phyloP scores from a whole-genome alignment of 225 moss, liverwort and hornwort genomes.

The Pseudisothecium myosuroides region DNA sequence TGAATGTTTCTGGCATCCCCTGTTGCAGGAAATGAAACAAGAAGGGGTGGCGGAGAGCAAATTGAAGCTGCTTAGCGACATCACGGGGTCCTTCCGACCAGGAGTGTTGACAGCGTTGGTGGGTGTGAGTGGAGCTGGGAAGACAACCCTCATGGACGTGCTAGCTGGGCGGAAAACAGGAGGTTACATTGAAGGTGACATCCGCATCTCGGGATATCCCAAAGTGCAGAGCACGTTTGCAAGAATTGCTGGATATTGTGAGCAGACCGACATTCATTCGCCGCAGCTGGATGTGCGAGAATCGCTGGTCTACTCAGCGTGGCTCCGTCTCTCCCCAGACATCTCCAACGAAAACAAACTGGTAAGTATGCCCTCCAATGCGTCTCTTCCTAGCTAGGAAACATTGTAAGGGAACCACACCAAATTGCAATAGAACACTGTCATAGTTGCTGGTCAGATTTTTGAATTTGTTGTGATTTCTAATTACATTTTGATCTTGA shows the following conservation, averaged over 20 bases:
- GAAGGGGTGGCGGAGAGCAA: conserved; percentile 16
- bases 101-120: conserved; percentile 40
- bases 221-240: conserved; percentile 39
- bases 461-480: neutral
- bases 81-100: conserved; percentile 35
- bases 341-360: conserved; percentile 14
- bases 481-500: no score
- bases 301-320: conserved; percentile 42
- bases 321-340: conserved; percentile 42
- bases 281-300: conserved; percentile 35
- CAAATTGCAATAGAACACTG: neutral
- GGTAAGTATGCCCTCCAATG: neutral
- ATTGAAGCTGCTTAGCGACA: conserved; percentile 24
- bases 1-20: neutral
- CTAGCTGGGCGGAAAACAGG: conserved; percentile 44
- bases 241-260: conserved; percentile 38
- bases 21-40: conserved; percentile 34
- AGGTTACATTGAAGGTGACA: conserved; percentile 40
- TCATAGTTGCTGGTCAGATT: no score
- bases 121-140: conserved; percentile 48
- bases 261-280: conserved; percentile 49
- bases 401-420: no score
- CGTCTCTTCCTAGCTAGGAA: neutral
- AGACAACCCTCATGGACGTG: conserved; percentile 51
- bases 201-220: conserved; percentile 29